A percentile compares a stretch with the other conserved stretches of the same genome.
Conservation (phyloP, 768 basidiomycete genomes). For the Tricholoma flavovirens region DNA sequence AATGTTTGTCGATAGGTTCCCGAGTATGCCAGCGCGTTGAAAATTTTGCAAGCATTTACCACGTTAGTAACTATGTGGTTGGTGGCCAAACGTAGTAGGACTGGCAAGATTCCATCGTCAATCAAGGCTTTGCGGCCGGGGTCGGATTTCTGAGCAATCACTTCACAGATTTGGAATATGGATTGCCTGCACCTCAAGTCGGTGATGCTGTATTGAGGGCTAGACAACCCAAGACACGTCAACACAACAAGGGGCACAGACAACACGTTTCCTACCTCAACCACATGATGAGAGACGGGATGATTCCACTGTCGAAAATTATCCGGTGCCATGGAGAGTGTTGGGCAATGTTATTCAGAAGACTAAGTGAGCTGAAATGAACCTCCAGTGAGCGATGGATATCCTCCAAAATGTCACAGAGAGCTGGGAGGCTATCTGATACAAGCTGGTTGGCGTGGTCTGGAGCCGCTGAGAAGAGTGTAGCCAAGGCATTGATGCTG, state of each 20-base stretch:
- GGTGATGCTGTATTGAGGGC: constrained; percentile 11
- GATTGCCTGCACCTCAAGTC: constrained; percentile 7
- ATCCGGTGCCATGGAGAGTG: constrained; percentile 6
- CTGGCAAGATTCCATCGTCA: constrained; percentile 9
- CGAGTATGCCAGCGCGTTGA: constrained; percentile 10
- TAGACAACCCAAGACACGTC: not conserved
- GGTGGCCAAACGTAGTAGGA: constrained; percentile 6
- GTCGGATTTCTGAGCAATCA: constrained; percentile 14
- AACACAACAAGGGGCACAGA: not conserved
- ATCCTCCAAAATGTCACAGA: constrained; percentile 14
- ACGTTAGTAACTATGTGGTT: constrained; percentile 8
- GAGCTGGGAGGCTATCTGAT: constrained; percentile 10
- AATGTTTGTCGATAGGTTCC: constrained; percentile 10
- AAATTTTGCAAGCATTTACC: constrained; percentile 11
- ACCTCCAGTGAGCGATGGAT: constrained; percentile 9
- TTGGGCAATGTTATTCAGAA: constrained; percentile 7
- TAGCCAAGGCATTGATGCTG: constrained; percentile 12
- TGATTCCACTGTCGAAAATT: constrained; percentile 12
- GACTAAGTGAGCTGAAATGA: constrained; percentile 7
- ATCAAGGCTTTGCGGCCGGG: constrained; percentile 15
- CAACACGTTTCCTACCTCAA: constrained; percentile 7
- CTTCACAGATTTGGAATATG: constrained; percentile 10
- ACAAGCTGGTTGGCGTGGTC: constrained; percentile 14
- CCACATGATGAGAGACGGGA: constrained; percentile 11
- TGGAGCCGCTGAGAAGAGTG: constrained; percentile 12